A percentile compares a stretch with the other conserved stretches of the same genome.
These are phyloP conservation scores for Dactylella cylindrospora DNA, from an alignment of 2,329 filamentous ascomycete species.

Conservation along the genomic window DNA sequence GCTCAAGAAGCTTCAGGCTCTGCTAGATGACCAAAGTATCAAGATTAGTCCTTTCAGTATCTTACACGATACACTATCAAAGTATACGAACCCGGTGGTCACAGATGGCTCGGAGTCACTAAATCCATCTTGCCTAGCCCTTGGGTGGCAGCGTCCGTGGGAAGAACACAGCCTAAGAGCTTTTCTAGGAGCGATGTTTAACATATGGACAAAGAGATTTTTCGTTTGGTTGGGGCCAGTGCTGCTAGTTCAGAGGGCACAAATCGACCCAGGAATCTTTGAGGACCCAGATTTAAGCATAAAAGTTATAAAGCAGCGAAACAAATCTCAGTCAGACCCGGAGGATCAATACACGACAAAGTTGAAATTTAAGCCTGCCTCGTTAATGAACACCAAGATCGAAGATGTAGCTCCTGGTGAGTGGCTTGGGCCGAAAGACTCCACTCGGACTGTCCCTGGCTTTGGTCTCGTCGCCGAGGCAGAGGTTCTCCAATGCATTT, in stretches of 20 bases:
- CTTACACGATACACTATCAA: constrained; percentile 78
- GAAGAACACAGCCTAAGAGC: constrained; percentile 73
- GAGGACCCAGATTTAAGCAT: too few species aligned
- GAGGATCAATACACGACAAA: constrained; percentile 76
- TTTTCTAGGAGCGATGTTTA: constrained; percentile 87
- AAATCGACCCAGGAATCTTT: constrained; percentile 57
- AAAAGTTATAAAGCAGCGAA: too few species aligned
- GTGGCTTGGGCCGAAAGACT: too few species aligned
- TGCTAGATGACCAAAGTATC: too few species aligned
- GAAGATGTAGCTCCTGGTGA: too few species aligned
- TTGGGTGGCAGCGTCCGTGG: constrained; percentile 66
- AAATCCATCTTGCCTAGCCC: constrained; percentile 59
- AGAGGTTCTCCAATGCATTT: too few species aligned
- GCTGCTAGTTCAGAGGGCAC: constrained; percentile 56
- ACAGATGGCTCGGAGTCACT: constrained; percentile 57
- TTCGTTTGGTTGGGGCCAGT: constrained; percentile 76
- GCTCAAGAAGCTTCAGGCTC: too few species aligned
- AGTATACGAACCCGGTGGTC: constrained; percentile 83
- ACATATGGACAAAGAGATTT: constrained; percentile 74
- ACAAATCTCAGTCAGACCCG: too few species aligned
- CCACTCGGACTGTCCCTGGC: too few species aligned
- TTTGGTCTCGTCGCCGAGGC: too few species aligned
- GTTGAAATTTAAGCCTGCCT: too few species aligned
- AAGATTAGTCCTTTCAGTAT: constrained; percentile 74
- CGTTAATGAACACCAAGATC: too few species aligned